Conservation (phyloP, 2,329 filamentous ascomycete species). For the Ophiosphaerella korrae region DNA sequence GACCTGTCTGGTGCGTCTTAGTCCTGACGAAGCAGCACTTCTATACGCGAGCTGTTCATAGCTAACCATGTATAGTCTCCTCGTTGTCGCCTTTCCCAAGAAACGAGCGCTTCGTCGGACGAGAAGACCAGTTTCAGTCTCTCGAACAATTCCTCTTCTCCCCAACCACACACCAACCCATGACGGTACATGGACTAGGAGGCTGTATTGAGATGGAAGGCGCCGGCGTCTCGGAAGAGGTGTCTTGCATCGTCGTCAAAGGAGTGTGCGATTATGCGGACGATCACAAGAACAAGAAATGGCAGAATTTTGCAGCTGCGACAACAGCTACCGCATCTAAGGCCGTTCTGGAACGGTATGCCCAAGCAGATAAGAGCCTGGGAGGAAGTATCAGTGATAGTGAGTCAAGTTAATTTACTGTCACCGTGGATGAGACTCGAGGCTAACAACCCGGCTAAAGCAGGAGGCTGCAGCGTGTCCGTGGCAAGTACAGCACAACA, state of each 20-base stretch:
- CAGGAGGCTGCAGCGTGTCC: too few species aligned
- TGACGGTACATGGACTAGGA: conserved; percentile 21
- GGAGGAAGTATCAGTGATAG: neutral
- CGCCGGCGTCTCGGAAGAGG: conserved; percentile 7
- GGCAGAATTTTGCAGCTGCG: too few species aligned
- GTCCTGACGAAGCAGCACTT: neutral
- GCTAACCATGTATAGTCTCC: conserved; percentile 14
- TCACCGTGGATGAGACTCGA: too few species aligned
- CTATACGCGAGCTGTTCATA: neutral
- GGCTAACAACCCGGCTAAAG: too few species aligned
- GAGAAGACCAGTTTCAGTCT: conserved; percentile 14
- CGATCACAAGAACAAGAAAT: too few species aligned
- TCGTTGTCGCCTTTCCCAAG: conserved; percentile 15
- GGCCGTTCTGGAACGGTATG: too few species aligned
- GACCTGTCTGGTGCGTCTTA: conserved; percentile 1
- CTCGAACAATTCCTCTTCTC: conserved; percentile 14
- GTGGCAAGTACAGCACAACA: too few species aligned
- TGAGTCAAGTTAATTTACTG: too few species aligned
- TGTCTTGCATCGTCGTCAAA: conserved; percentile 12
- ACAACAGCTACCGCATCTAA: too few species aligned
- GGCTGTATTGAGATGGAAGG: conserved; percentile 5
- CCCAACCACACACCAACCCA: conserved; percentile 10
- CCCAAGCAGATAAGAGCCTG: too few species aligned
- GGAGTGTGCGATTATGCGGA: too few species aligned
- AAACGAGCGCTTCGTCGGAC: conserved; percentile 21